Percentiles rank a stretch among this genome's conserved stretches.
Conservation (phyloP, 140 eudicot species). For the Ambrosia hybrid region DNA sequence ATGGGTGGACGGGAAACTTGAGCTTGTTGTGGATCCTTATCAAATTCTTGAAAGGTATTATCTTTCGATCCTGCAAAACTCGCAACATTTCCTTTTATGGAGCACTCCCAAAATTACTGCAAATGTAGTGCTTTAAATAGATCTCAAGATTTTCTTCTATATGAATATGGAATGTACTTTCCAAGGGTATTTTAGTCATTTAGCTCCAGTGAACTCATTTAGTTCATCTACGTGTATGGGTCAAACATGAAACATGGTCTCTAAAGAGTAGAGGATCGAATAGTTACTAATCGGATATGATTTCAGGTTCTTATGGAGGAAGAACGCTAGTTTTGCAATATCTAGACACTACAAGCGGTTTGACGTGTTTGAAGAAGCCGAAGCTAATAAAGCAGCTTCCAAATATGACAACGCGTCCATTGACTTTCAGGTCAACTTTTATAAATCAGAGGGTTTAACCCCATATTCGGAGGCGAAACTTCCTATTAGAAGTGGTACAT, state of each 20-base stretch:
- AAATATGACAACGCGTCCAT: slow-evolving; percentile 77
- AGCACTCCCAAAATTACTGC: neutral
- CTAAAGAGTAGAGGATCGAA: neutral
- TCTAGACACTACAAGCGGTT: slow-evolving; percentile 86
- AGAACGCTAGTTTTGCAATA: slow-evolving; percentile 80
- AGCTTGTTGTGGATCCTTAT: slow-evolving; percentile 83
- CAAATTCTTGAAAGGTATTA: slow-evolving; percentile 76
- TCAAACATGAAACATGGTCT: neutral
- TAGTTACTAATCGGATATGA: neutral
- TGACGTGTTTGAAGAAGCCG: slow-evolving; percentile 82
- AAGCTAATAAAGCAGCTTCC: slow-evolving; percentile 80
- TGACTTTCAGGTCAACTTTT: slow-evolving; percentile 70
- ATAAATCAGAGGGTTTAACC: slow-evolving; percentile 71
- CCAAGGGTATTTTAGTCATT: neutral
- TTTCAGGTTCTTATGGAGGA: slow-evolving; percentile 87
- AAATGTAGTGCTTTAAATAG: no score
- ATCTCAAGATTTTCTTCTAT: no score
- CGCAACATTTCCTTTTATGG: neutral
- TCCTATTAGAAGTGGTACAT: slow-evolving; percentile 74
- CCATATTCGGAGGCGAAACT: slow-evolving; percentile 69
- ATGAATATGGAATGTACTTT: neutral
- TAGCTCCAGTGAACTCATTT: neutral
- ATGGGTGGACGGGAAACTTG: slow-evolving; percentile 92
- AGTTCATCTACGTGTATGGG: neutral
- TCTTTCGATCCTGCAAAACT: neutral